Percentiles rank a stretch among this genome's conserved stretches.
phyloP scores from a whole-genome alignment of 306 rosid genomes.

The Calophaca sinica region DNA sequence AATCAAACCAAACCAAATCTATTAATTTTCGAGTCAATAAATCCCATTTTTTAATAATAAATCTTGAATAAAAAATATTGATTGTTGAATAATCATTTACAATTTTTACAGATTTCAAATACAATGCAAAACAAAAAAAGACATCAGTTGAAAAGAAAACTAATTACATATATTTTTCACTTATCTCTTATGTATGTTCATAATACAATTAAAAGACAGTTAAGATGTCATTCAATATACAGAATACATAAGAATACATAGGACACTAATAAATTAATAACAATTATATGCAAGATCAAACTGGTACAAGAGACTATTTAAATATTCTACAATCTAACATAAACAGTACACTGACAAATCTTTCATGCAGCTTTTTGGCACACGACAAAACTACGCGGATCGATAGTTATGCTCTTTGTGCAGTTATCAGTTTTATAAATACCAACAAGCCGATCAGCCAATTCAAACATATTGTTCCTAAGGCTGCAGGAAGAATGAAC shows the following conservation, averaged over 20 bases:
- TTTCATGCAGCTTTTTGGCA: conserved; percentile 71
- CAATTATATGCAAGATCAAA: conserved; percentile 39
- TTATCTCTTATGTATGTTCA: not conserved
- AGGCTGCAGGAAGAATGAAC: conserved; percentile 60
- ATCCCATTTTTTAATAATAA: too few species aligned
- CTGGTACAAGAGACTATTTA: conserved; percentile 2
- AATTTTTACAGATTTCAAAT: not conserved
- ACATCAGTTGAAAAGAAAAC: not conserved
- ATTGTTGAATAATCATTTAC: too few species aligned
- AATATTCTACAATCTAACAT: conserved; percentile 35
- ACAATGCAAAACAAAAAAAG: not conserved
- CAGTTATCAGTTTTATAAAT: conserved; percentile 94
- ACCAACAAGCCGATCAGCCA: conserved; percentile 94
- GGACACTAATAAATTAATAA: conserved; percentile 19
- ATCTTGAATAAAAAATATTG: not conserved
- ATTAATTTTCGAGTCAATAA: too few species aligned
- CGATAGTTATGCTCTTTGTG: conserved; percentile 92
- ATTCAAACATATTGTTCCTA: conserved; percentile 95
- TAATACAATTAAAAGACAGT: conserved; percentile 1
- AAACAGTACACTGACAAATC: conserved; percentile 30
- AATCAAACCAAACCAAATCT: too few species aligned
- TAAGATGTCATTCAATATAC: conserved; percentile 36
- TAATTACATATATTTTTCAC: conserved; percentile 28
- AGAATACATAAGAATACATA: conserved; percentile 40
- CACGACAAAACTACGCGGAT: conserved; percentile 79